phyloP scores from a whole-genome alignment of 495 filamentous ascomycete species.

The Aspergillus taichungensis region DNA sequence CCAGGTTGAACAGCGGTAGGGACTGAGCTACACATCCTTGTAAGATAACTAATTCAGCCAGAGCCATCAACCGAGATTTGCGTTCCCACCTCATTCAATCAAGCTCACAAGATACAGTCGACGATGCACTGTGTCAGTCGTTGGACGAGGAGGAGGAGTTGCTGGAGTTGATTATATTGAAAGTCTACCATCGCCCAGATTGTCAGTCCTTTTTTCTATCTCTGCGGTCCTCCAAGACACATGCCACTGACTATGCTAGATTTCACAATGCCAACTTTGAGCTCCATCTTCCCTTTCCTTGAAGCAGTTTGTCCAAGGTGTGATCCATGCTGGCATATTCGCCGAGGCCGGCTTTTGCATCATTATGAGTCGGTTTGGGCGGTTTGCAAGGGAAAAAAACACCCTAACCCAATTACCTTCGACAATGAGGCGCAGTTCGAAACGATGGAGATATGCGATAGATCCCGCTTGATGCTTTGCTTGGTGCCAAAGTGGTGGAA shows the following conservation, averaged over 20 bases:
- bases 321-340: constrained; percentile 9
- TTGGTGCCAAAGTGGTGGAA: constrained; percentile 4
- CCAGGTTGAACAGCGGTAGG: constrained; percentile 4
- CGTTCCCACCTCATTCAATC: constrained; percentile 3
- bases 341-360: constrained; percentile 4
- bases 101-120: background rate
- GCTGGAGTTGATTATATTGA: constrained; percentile 9
- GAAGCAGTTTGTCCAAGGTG: constrained; percentile 2
- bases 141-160: constrained; percentile 7
- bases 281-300: constrained; percentile 8
- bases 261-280: constrained; percentile 9
- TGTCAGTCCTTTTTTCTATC: constrained; percentile 3
- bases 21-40: background rate
- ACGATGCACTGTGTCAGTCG: constrained; percentile 7
- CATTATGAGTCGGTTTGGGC: constrained; percentile 7
- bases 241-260: constrained; percentile 3
- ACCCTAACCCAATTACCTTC: background rate
- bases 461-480: constrained; percentile 4
- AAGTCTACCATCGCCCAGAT: constrained; percentile 5
- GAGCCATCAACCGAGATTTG: constrained; percentile 8
- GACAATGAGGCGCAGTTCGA: background rate
- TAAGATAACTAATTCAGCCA: constrained; percentile 2
- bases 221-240: background rate
- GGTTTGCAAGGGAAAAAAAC: background rate
- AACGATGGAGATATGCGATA: background rate